Percentiles rank a stretch among this genome's conserved stretches.
Conservation (phyloP, 495 filamentous ascomycete genomes). For the Apiosordaria backusii region DNA sequence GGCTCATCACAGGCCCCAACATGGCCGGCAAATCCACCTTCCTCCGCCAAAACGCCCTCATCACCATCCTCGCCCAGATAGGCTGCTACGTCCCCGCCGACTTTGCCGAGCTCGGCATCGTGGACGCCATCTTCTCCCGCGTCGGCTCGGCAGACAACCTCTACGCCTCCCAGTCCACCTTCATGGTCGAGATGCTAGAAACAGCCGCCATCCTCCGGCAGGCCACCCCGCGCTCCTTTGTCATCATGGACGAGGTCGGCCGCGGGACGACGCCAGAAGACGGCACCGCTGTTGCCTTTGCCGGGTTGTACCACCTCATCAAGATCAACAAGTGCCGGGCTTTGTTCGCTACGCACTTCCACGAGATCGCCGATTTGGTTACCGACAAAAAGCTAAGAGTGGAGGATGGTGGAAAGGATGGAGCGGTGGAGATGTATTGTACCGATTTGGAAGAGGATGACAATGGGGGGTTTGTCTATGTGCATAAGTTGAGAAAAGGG, state of each 20-base stretch:
- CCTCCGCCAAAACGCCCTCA: slow-evolving; percentile 88
- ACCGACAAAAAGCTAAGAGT: slow-evolving; percentile 31
- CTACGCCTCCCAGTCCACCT: slow-evolving; percentile 88
- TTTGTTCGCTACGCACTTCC: slow-evolving; percentile 95
- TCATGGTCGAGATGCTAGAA: slow-evolving; percentile 87
- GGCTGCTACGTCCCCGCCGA: slow-evolving; percentile 89
- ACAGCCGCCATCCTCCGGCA: slow-evolving; percentile 64
- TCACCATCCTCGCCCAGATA: slow-evolving; percentile 86
- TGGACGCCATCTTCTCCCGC: slow-evolving; percentile 89
- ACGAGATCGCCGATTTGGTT: slow-evolving; percentile 72
- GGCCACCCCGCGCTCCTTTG: slow-evolving; percentile 70
- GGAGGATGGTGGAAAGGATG: slow-evolving; percentile 38
- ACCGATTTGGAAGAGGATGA: slow-evolving; percentile 78
- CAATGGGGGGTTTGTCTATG: slow-evolving; percentile 70
- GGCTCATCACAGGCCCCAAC: slow-evolving; percentile 96
- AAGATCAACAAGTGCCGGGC: slow-evolving; percentile 70
- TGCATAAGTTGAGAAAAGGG: slow-evolving; percentile 74
- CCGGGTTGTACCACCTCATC: slow-evolving; percentile 77
- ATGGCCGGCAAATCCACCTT: slow-evolving; percentile 98
- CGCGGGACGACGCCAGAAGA: slow-evolving; percentile 91
- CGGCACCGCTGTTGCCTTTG: slow-evolving; percentile 84
- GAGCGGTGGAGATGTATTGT: slow-evolving; percentile 76
- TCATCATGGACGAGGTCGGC: slow-evolving; percentile 99
- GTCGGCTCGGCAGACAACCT: slow-evolving; percentile 92
- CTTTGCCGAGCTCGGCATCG: slow-evolving; percentile 78